Base-by-base conservation (phyloP, 139 green algal genomes). In the Penium margaritaceum region DNA sequence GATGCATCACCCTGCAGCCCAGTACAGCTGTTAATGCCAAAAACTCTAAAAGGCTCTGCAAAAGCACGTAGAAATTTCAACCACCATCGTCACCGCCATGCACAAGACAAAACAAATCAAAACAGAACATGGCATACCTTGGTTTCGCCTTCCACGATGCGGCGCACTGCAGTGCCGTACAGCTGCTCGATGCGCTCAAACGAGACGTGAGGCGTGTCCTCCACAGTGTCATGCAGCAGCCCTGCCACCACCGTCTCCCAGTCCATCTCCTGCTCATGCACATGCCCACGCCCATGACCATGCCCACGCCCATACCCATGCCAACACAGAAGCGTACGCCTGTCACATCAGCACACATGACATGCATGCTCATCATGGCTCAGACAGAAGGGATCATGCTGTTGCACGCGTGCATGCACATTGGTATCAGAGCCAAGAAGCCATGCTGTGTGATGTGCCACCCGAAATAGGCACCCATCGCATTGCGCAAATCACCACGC, bases 61-160 rank as follows among this genome's bases (percentile, higher is more conserved):
- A n/a, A n/a, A n/a, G n/a, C n/a, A n/a, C n/a, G n/a, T n/a, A n/a
- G n/a, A n/a, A n/a, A n/a, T n/a, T n/a, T n/a, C n/a, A n/a, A n/a
- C n/a, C n/a, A n/a, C n/a, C n/a, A n/a, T n/a, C n/a, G n/a, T n/a
- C n/a, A n/a, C n/a, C n/a, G 17, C 43, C 17, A 54, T 17, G 14
- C 15, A 17, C 15, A 54, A 24, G 43, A 54, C 43, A 54, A 17
- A 54, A 24, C 43, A 54, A 14, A 54, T n/a, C n/a, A n/a, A n/a
- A n/a, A n/a, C n/a, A n/a, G n/a, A n/a, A n/a, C n/a, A 12, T 62
- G 27, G 78, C 54, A 83, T 63, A 95, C 89, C 73, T 91, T 90
- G 35, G 91, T 96, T 70, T 96, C 91, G 2, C 90, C 91, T 77
- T 96, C 91, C 57, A 96, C 91, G 30, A 96, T 96, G 44, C 72